Base-by-base conservation (phyloP, 2,329 filamentous ascomycete genomes). In the Zasmidium cellare region DNA sequence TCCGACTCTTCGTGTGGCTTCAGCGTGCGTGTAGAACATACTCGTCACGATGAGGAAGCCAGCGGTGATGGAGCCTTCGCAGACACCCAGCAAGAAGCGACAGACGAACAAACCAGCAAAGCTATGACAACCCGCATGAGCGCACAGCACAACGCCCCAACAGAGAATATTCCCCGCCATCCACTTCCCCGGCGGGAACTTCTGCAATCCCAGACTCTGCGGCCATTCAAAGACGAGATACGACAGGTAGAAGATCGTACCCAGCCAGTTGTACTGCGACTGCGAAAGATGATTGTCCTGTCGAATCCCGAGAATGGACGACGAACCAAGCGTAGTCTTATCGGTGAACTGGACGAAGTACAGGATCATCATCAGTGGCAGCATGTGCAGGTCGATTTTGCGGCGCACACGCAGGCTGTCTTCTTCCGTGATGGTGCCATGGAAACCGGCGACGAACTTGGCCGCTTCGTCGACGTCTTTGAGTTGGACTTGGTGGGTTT, bases 111-210 rank as follows among this genome's bases (percentile, higher is more conserved):
- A 53, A 84, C 76, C 61, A 78, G 80, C 73, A 55, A 78, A 81
- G 3, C 74, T 76, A 1, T 71, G 76, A 6, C 69, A 69, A 1
- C 78, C 56, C 2, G 76, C 69, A 60, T 96, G 91, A 24, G 92
- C 76, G 14, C 89, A 91, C 1, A 91, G 90, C 14, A 88, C 77
- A 16, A 91, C 71, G 14, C 91, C 92, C 92, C 92, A 96, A 2
- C 85, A 85, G 28, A 89, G 76, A 9, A 96, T 91, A 60, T 89
- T 83, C 35, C 79, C 58, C 1, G 80, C 76, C 46, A 87, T 84
- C 69, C 87, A 87, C 51, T 85, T 80, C 64, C 85, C 84, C 2
- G 85, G 78, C 0, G 83, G 82, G 1, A 86, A 75, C 14, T 86
- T 65, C 47, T 80, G 81, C 70, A 87, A 79, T 67, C 77, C 78